Evolutionary conservation across 73 alveolate genomes (phyloP).

Genomic region (Uronychia binucleata): DNA sequence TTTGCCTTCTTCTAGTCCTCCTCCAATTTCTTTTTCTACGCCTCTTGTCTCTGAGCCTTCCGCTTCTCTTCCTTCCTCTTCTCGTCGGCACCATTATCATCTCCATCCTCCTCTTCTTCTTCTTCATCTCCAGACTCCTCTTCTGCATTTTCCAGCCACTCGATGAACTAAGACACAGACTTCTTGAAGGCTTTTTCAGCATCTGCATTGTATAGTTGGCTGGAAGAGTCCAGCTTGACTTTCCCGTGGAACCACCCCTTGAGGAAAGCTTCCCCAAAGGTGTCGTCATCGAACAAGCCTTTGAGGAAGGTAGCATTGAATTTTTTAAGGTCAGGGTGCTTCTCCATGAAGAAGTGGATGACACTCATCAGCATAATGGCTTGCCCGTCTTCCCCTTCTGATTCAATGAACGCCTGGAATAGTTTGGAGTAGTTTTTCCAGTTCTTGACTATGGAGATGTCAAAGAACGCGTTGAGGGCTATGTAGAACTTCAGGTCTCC

Average conservation of each 20-base stretch:
- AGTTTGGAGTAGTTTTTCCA: conserved; percentile 29
- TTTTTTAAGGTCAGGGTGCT: conserved; percentile 19
- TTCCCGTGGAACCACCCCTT: conserved; percentile 44
- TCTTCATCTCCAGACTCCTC: conserved; percentile 64
- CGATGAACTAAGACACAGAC: conserved; percentile 37
- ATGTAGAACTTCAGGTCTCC: conserved; percentile 53
- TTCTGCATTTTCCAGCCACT: conserved; percentile 66
- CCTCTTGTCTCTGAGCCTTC: conserved; percentile 28
- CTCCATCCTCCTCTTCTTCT: conserved; percentile 69
- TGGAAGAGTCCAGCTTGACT: conserved; percentile 41
- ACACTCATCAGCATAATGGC: conserved; percentile 49
- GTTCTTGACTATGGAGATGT: conserved; percentile 27
- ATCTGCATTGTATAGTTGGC: conserved; percentile 44
- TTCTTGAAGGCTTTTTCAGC: conserved; percentile 41
- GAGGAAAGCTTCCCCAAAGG: conserved; percentile 54
- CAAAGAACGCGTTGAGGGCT: conserved; percentile 49
- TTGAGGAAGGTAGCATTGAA: conserved; percentile 54
- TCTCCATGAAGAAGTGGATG: conserved; percentile 26
- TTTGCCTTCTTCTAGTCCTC: neutral
- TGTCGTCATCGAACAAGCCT: conserved; percentile 51
- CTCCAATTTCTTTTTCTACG: no score
- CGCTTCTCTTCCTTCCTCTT: no score
- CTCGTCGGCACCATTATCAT: no score
- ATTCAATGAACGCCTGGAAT: conserved; percentile 1
- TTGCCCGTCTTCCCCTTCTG: conserved; percentile 43